Evolutionary conservation across 2,329 filamentous ascomycete species (phyloP), one percentile per base, ranked within the genome.

Genomic region (Calonectria henricotiae): DNA sequence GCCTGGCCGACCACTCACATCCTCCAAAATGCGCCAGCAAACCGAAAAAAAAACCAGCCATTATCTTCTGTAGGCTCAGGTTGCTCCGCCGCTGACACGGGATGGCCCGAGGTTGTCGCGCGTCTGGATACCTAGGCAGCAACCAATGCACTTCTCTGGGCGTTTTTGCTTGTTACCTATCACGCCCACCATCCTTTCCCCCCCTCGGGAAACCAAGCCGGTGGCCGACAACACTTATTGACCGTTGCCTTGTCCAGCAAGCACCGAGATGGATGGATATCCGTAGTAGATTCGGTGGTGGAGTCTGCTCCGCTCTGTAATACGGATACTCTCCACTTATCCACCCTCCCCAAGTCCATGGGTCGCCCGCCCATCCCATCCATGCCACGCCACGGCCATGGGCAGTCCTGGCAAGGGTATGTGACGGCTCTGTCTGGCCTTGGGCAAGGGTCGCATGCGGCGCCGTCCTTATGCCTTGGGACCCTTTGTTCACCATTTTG

Each of bases 351-450:
- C 44, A 47, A 67, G 39, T 37, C 43, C 65, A 68, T 67, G 55
- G 46, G 39, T 44, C 58, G 46, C 58, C 58, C 65, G 27, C 47
- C 62, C 62, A 51, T 25, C 43, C 55, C 55, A 61, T 13, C 37
- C 55, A 15, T 61, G 25, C 49, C 54, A 37, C 35, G 35, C 35
- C 35, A 37, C n/a, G 49, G 41, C 51, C 54, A 51, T 66, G 51
- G 23, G 41, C 25, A 51, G 62, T 54, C 43, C 13, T 65, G 62
- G 32, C 62, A 69, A 62, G 67, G 67, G 67, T 65, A 49, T 64
- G 61, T 32, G 66, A 64, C 51, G 61, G 66, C 44, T 68, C 62
- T 69, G 46, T 58, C 62, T 49, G 64, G 43, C 43, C 32, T 39
- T 23, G 51, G 32, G 51, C 49, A 58, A 35, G 51, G 43, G 51